phyloP scores from a whole-genome alignment of 257 asterid genomes.

The Schizonepeta tenuifolia region DNA sequence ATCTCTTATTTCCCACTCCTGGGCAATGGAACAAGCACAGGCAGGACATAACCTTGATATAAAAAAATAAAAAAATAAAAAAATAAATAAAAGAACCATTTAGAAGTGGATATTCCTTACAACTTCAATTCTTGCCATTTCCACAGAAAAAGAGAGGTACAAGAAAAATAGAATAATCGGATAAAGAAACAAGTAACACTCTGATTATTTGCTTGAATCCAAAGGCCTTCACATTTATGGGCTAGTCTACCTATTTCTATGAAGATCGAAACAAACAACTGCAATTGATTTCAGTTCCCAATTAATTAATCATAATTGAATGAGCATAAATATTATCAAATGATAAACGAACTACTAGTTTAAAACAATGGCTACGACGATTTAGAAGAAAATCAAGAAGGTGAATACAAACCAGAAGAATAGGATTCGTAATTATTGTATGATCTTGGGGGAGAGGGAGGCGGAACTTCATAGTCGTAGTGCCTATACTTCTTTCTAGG shows the following conservation, averaged over 20 bases:
- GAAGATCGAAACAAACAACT: background rate
- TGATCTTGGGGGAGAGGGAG: conserved; percentile 52
- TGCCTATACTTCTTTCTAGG: conserved; percentile 51
- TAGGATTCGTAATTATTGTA: conserved; percentile 38
- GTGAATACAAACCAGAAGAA: conserved; percentile 44
- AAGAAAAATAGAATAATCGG: background rate
- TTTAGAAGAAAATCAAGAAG: background rate
- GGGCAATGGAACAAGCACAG: too few species aligned
- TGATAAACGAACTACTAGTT: background rate
- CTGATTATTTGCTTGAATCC: background rate
- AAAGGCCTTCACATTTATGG: background rate
- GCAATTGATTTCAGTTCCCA: conserved; percentile 15
- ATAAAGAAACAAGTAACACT: background rate
- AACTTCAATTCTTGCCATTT: background rate
- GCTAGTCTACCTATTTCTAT: background rate
- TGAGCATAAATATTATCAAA: background rate
- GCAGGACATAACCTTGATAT: too few species aligned
- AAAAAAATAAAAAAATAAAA: too few species aligned
- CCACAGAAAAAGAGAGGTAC: background rate
- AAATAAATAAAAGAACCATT: too few species aligned
- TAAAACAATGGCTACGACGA: background rate
- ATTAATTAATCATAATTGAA: background rate
- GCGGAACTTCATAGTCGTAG: conserved; percentile 55
- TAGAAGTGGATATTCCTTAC: background rate
- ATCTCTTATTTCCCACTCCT: background rate